These are phyloP conservation scores for Fusarium clavum DNA, from an alignment of 2,329 filamentous ascomycete genomes.

Conservation along the genomic window DNA sequence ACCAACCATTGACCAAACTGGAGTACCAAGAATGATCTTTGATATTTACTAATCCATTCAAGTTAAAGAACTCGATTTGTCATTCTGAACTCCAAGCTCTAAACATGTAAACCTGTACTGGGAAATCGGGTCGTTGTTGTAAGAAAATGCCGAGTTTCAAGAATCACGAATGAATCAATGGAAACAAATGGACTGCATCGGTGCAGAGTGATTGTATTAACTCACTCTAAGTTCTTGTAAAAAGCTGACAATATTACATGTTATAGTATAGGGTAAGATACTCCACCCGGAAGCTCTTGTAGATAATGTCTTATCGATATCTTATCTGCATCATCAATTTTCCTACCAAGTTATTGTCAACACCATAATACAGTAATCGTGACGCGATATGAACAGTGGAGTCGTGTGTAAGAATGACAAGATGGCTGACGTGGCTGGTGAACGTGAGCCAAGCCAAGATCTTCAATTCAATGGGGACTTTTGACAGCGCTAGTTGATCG, in stretches of 20 bases:
- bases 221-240: background rate
- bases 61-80: background rate
- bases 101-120: accelerated
- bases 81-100: accelerated
- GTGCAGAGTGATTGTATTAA: background rate
- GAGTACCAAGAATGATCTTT: background rate
- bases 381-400: conserved; percentile 3
- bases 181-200: background rate
- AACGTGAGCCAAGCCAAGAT: background rate
- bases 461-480: background rate
- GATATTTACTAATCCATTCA: background rate
- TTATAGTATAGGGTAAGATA: background rate
- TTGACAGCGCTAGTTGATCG: conserved; percentile 14
- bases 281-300: background rate
- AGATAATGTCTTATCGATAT: background rate
- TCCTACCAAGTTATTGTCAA: background rate
- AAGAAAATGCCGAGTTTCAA: too few relatives aligned
- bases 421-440: conserved; percentile 20
- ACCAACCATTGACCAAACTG: background rate
- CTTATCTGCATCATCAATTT: background rate
- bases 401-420: background rate
- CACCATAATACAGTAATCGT: background rate
- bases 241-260: background rate
- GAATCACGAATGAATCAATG: background rate
- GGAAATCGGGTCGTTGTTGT: too few relatives aligned